Evolutionary conservation across 345 rosid species (phyloP).

Genomic region (Atalantia buxifolia): DNA sequence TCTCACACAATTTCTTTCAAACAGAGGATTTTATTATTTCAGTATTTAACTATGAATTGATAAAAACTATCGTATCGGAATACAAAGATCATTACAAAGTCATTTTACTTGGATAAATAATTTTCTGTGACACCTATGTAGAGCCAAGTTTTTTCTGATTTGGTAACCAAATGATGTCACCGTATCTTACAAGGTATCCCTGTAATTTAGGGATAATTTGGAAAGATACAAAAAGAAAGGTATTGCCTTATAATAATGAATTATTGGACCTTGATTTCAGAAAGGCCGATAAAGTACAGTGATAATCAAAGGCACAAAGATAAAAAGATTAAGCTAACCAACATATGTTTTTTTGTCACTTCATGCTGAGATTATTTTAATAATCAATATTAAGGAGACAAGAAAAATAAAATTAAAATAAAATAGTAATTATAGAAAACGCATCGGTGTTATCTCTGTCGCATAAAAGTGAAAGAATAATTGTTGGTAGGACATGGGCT

Average conservation of each 20-base stretch:
- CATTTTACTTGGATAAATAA: background rate
- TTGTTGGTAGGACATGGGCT: constrained; percentile 3
- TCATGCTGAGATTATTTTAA: background rate
- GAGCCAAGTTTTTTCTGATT: background rate
- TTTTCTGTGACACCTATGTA: background rate
- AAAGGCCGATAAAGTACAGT: background rate
- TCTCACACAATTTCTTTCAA: background rate
- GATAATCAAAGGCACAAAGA: background rate
- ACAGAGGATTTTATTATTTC: background rate
- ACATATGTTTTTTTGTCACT: background rate
- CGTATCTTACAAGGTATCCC: background rate
- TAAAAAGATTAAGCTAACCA: background rate
- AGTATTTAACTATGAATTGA: background rate
- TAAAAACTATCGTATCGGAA: fast-evolving
- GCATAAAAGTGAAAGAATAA: constrained; percentile 8
- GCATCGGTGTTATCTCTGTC: background rate
- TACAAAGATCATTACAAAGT: background rate
- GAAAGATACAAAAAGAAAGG: background rate
- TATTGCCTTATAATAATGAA: background rate
- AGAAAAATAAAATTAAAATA: background rate
- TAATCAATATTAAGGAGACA: background rate
- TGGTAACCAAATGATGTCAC: constrained; percentile 1
- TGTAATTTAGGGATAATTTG: background rate
- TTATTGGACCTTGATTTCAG: constrained; percentile 2
- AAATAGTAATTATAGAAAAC: background rate